A percentile compares a stretch with the other conserved stretches of the same genome.
phyloP scores from a whole-genome alignment of 306 rosid genomes.

The Dalbergia cochinchinensis region DNA sequence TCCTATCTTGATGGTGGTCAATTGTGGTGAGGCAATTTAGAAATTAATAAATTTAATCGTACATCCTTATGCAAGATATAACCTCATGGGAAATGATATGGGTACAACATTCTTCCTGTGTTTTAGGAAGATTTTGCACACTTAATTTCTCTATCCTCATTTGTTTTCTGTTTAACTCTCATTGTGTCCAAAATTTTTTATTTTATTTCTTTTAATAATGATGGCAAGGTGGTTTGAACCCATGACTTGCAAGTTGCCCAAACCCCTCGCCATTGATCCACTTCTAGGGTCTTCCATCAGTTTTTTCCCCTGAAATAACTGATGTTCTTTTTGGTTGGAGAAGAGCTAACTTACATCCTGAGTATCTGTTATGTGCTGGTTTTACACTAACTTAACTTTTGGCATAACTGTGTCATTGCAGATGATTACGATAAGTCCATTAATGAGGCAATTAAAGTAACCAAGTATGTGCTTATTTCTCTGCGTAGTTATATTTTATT shows the following conservation, averaged over 20 bases:
- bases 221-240: not conserved
- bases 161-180: not conserved
- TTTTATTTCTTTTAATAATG: not conserved
- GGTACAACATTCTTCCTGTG: no score
- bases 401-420: conserved; percentile 57
- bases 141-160: not conserved
- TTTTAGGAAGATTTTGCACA: no score
- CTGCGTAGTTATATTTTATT: conserved; percentile 1
- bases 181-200: not conserved
- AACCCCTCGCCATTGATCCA: not conserved
- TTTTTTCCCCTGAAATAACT: conserved; percentile 1
- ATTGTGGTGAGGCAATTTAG: conserved; percentile 15
- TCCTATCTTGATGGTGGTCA: conserved; percentile 16
- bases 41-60: conserved; percentile 9
- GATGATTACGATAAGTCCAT: conserved; percentile 97
- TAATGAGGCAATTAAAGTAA: conserved; percentile 96
- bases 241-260: not conserved
- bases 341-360: conserved; percentile 13
- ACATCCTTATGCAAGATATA: not conserved
- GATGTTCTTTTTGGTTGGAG: conserved; percentile 26
- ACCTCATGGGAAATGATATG: not conserved
- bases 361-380: conserved; percentile 37
- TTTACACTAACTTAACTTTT: conserved; percentile 47
- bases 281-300: not conserved
- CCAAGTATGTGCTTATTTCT: conserved; percentile 69